Evolutionary conservation across 2,329 filamentous ascomycete genomes (phyloP).

Genomic region (Elsinoe fawcettii): DNA sequence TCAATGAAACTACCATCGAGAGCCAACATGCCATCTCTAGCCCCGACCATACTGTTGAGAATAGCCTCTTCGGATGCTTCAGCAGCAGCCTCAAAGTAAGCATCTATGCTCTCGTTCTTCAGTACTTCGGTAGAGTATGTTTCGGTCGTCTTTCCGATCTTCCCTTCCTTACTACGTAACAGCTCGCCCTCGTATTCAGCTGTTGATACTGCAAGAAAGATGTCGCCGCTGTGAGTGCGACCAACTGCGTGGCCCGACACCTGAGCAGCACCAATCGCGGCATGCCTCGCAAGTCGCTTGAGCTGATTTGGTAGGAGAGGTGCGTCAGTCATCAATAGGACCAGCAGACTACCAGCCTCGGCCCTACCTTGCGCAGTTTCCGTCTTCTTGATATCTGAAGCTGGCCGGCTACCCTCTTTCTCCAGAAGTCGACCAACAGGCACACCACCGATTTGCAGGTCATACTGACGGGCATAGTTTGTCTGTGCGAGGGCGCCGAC

Average conservation of each 20-base stretch:
- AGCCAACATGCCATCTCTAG: constrained; percentile 49
- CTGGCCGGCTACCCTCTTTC: constrained; percentile 38
- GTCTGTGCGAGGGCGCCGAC: constrained; percentile 57
- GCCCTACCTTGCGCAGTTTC: constrained; percentile 34
- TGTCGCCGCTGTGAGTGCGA: constrained; percentile 56
- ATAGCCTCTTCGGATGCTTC: constrained; percentile 60
- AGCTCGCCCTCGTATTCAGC: constrained; percentile 28
- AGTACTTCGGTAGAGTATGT: constrained; percentile 43
- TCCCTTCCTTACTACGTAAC: background rate
- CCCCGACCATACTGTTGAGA: constrained; percentile 56
- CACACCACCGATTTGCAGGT: constrained; percentile 53
- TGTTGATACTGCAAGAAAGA: constrained; percentile 61
- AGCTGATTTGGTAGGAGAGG: constrained; percentile 52
- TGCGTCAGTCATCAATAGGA: constrained; percentile 53
- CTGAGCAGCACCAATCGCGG: constrained; percentile 52
- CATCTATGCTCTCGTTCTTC: constrained; percentile 54
- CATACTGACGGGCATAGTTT: constrained; percentile 54
- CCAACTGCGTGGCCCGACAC: constrained; percentile 51
- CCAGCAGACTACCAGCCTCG: constrained; percentile 55
- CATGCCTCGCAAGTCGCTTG: constrained; percentile 51
- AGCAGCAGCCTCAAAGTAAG: constrained; percentile 53
- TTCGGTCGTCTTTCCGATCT: constrained; percentile 30
- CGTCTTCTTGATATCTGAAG: background rate
- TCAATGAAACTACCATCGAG: constrained; percentile 44
- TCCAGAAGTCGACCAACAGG: constrained; percentile 43